A percentile compares a stretch with the other conserved stretches of the same genome.
phyloP scores from a whole-genome alignment of 257 asterid species.

The Ilex aquifolium region DNA sequence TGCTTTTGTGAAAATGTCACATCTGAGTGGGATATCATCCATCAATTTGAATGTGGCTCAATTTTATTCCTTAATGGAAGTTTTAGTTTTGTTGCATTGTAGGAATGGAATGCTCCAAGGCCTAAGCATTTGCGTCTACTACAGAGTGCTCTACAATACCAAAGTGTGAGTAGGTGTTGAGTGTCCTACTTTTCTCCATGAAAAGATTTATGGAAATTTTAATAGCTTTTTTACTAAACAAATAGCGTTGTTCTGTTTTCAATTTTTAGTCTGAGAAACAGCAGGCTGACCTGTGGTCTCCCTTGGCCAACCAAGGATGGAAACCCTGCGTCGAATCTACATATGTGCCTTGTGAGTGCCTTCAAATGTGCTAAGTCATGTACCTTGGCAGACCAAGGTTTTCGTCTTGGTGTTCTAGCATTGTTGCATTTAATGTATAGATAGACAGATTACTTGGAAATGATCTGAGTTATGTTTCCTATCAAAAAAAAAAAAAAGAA shows the following conservation, averaged over 20 bases:
- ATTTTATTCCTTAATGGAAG: neutral
- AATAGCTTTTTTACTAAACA: slow-evolving; percentile 1
- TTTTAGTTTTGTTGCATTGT: slow-evolving; percentile 6
- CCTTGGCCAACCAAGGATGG: slow-evolving; percentile 44
- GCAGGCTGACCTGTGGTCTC: slow-evolving; percentile 34
- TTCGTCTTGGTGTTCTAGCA: neutral
- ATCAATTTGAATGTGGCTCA: neutral
- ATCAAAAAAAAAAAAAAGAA: neutral
- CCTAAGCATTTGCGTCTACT: slow-evolving; percentile 30
- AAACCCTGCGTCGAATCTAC: slow-evolving; percentile 21
- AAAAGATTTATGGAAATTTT: neutral
- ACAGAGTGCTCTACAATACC: slow-evolving; percentile 24
- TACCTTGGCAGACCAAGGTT: neutral
- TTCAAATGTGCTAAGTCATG: neutral
- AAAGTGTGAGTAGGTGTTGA: slow-evolving; percentile 26
- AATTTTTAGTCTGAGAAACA: slow-evolving; percentile 26
- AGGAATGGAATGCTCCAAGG: slow-evolving; percentile 48
- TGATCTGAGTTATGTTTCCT: too few species aligned
- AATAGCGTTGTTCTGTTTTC: neutral
- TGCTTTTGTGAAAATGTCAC: neutral
- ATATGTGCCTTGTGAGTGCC: slow-evolving; percentile 19
- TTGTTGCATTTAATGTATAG: neutral
- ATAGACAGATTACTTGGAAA: neutral
- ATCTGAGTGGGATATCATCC: neutral
- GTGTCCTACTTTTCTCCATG: neutral